These are phyloP conservation scores for Diaporthe ilicicola DNA, from an alignment of 2,329 filamentous ascomycete genomes.

Conservation along the genomic window DNA sequence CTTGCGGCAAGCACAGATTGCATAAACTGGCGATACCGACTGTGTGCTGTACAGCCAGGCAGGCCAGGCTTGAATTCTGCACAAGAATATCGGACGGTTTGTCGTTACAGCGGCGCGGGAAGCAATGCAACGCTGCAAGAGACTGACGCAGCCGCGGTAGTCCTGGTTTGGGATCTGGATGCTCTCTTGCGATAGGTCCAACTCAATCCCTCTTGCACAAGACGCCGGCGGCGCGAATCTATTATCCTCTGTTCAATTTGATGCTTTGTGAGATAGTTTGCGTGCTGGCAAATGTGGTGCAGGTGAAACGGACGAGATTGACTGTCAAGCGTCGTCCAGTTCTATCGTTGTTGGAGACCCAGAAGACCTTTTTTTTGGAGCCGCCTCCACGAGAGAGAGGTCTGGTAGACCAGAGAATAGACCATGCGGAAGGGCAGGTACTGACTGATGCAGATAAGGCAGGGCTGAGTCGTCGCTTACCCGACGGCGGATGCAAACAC, in stretches of 20 bases:
- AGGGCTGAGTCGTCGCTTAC: neutral
- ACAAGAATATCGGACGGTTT: neutral
- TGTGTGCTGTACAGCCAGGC: neutral
- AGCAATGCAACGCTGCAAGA: conserved; percentile 15
- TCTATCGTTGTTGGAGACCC: neutral
- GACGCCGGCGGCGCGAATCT: neutral
- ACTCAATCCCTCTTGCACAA: neutral
- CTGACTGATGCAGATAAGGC: neutral
- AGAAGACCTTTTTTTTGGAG: neutral
- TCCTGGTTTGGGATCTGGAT: neutral
- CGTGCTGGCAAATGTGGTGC: neutral
- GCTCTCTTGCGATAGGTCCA: conserved; percentile 4
- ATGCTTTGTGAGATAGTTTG: conserved; percentile 4
- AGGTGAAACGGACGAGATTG: neutral
- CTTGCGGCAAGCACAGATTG: conserved; percentile 29
- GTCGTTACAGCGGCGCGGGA: neutral
- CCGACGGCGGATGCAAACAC: neutral
- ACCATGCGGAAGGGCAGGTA: neutral
- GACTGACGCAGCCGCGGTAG: neutral
- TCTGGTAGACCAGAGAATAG: no score
- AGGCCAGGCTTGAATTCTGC: neutral
- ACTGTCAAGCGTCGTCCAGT: neutral
- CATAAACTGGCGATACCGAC: neutral
- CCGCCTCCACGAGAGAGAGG: neutral
- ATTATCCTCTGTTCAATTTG: neutral